A percentile compares a stretch with the other conserved stretches of the same genome.
Conservation (phyloP, 2,329 filamentous ascomycete species). For the Penicillium aurantiogriseum region DNA sequence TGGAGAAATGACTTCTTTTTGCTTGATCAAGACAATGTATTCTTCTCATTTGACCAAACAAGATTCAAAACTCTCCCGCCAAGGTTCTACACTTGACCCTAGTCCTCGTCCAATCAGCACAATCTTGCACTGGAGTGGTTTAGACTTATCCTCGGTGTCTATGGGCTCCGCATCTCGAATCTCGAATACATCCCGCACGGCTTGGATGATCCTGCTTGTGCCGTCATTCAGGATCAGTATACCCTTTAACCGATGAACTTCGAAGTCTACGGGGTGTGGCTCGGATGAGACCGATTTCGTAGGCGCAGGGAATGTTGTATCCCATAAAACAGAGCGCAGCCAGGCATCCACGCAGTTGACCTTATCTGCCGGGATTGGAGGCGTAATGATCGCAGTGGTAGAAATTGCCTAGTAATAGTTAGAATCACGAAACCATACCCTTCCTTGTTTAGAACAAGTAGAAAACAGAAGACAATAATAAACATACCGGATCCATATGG, state of each 20-base stretch:
- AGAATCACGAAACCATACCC: background rate
- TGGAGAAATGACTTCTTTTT: background rate
- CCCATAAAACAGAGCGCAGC: slow-evolving; percentile 83
- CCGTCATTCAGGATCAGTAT: slow-evolving; percentile 67
- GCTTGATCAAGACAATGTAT: background rate
- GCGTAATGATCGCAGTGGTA: slow-evolving; percentile 71
- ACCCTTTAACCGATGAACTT: slow-evolving; percentile 87
- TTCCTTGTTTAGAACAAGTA: background rate
- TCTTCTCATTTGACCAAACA: slow-evolving; percentile 19
- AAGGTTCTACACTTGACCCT: slow-evolving; percentile 31
- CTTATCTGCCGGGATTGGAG: slow-evolving; percentile 56
- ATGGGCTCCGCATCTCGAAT: slow-evolving; percentile 62
- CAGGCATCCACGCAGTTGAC: slow-evolving; percentile 71
- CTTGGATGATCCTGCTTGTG: slow-evolving; percentile 75
- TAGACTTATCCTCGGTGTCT: slow-evolving; percentile 20
- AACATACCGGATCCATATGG: slow-evolving; percentile 75
- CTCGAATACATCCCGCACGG: slow-evolving; percentile 91
- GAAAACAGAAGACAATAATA: background rate
- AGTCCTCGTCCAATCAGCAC: slow-evolving; percentile 50
- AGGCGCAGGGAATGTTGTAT: slow-evolving; percentile 44
- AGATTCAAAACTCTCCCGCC: slow-evolving; percentile 37
- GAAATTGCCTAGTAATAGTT: slow-evolving; percentile 66
- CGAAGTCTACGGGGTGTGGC: slow-evolving; percentile 52
- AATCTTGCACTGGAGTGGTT: slow-evolving; percentile 40
- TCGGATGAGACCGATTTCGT: slow-evolving; percentile 9